Evolutionary conservation across 1,139 yeast genomes (phyloP).

Genomic region (Kazachstania sp.): DNA sequence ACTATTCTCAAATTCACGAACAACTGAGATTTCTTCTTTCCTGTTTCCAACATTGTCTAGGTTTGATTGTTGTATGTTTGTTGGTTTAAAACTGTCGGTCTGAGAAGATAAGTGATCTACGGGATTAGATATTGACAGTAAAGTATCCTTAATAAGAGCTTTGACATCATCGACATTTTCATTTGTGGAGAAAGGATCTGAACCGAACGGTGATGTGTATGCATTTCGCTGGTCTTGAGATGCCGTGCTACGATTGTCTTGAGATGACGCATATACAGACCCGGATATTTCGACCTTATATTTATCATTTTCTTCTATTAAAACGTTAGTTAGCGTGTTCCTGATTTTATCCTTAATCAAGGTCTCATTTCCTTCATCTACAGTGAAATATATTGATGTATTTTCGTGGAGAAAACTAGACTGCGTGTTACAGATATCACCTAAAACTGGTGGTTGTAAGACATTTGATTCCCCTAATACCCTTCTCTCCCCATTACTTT

Average conservation of each 20-base stretch:
- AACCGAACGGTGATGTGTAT: constrained; percentile 17
- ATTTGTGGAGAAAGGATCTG: constrained; percentile 11
- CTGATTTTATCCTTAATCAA: background rate
- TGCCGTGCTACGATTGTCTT: constrained; percentile 10
- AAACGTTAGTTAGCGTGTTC: background rate
- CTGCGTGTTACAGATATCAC: background rate
- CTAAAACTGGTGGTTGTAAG: background rate
- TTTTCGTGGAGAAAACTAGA: background rate
- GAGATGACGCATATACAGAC: constrained; percentile 15
- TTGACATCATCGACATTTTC: constrained; percentile 3
- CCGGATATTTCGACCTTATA: constrained; percentile 15
- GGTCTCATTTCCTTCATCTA: background rate
- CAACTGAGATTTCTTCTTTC: too few species aligned
- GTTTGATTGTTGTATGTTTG: background rate
- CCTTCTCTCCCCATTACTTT: too few species aligned
- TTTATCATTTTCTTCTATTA: background rate
- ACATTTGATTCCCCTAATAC: background rate
- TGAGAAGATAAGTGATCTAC: background rate
- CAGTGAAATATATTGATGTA: constrained; percentile 4
- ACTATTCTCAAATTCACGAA: too few species aligned
- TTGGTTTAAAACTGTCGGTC: background rate
- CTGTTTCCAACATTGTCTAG: too few species aligned
- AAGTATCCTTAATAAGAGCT: constrained; percentile 9
- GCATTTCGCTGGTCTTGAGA: constrained; percentile 2
- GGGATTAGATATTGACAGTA: constrained; percentile 4